Evolutionary conservation across 805 yeast species (phyloP).

Genomic region (Candida xyloterini): DNA sequence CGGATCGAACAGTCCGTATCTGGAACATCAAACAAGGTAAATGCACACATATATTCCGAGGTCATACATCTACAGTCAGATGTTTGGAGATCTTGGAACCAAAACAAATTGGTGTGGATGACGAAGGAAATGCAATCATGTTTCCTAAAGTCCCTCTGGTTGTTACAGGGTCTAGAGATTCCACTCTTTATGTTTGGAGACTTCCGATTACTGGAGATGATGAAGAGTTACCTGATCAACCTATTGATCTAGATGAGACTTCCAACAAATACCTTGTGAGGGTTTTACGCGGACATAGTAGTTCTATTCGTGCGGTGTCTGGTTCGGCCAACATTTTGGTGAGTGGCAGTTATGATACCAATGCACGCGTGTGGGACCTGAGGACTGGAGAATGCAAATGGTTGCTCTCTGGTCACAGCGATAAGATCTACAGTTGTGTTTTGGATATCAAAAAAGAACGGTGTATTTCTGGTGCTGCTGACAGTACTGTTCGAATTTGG

Average conservation of each 20-base stretch:
- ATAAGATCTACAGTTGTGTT: constrained; percentile 85
- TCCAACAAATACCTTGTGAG: constrained; percentile 65
- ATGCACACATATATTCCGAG: constrained; percentile 88
- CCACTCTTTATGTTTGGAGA: constrained; percentile 71
- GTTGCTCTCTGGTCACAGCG: constrained; percentile 78
- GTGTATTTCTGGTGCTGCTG: constrained; percentile 91
- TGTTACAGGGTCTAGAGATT: constrained; percentile 86
- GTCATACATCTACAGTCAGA: constrained; percentile 90
- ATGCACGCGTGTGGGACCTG: constrained; percentile 90
- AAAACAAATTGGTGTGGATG: constrained; percentile 56
- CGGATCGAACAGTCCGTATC: constrained; percentile 89
- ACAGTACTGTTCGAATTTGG: constrained; percentile 86
- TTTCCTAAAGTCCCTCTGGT: constrained; percentile 67
- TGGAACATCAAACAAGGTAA: constrained; percentile 86
- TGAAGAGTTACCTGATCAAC: constrained; percentile 37
- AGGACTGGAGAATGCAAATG: constrained; percentile 68
- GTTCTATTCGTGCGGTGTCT: constrained; percentile 80
- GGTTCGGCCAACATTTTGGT: constrained; percentile 82
- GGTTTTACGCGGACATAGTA: constrained; percentile 71
- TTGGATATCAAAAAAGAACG: constrained; percentile 71
- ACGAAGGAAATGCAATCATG: constrained; percentile 51
- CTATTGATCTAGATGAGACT: constrained; percentile 37
- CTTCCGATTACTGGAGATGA: constrained; percentile 51
- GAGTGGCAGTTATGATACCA: constrained; percentile 88
- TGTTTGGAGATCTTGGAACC: constrained; percentile 83